These are phyloP conservation scores for Plantago elongata DNA, from an alignment of 257 asterid species.

Conservation along the genomic window DNA sequence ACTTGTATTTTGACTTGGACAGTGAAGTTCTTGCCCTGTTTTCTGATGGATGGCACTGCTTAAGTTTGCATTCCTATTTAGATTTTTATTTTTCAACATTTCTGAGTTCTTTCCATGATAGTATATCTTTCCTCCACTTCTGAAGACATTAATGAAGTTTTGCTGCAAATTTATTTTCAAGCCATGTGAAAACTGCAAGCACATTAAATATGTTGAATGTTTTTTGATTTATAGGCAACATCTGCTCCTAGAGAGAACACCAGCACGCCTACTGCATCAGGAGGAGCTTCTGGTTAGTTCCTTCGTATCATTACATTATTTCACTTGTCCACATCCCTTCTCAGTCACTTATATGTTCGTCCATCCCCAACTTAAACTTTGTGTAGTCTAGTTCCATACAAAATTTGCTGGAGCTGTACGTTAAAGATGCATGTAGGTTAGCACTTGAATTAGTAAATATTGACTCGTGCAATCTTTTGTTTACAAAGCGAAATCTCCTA, in stretches of 20 bases:
- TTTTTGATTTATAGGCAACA: constrained; percentile 42
- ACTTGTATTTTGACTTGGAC: too few relatives aligned
- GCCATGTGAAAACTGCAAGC: constrained; percentile 1
- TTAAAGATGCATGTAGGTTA: constrained; percentile 7
- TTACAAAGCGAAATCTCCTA: background rate
- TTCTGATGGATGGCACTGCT: background rate
- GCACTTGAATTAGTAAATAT: background rate
- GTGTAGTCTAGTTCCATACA: background rate
- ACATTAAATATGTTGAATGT: constrained; percentile 3
- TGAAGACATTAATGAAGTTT: constrained; percentile 2
- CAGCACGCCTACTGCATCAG: constrained; percentile 29
- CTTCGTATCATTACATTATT: constrained; percentile 4
- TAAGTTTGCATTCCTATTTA: too few relatives aligned
- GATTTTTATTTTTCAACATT: too few relatives aligned
- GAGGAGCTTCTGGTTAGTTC: constrained; percentile 62
- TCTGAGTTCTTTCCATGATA: background rate
- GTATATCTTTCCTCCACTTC: constrained; percentile 10
- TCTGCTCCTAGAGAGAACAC: constrained; percentile 41
- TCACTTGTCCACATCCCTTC: background rate
- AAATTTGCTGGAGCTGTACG: background rate
- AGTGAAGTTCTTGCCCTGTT: background rate
- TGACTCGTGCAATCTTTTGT: background rate
- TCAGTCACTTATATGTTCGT: background rate
- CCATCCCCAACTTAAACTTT: background rate
- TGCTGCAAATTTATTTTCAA: background rate